A percentile compares a stretch with the other conserved stretches of the same genome.
Conservation (phyloP, 331 rosid genomes). For the Arachis monticola region DNA sequence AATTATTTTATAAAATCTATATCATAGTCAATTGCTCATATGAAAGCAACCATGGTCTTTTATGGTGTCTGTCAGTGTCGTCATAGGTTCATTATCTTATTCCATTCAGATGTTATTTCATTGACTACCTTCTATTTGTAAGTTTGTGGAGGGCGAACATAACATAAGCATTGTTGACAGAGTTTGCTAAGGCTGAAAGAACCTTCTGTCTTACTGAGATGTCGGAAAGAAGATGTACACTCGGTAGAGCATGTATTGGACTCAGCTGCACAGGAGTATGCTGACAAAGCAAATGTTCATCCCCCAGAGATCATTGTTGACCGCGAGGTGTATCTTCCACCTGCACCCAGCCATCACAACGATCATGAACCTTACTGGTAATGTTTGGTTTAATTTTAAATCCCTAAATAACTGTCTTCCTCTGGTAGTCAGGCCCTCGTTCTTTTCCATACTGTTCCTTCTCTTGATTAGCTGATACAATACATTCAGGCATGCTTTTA, state of each 20-base stretch:
- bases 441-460: background rate
- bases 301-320: constrained; percentile 80
- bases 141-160: background rate
- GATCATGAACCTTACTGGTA: constrained; percentile 82
- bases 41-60: background rate
- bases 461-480: constrained; percentile 20
- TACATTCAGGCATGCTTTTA: background rate
- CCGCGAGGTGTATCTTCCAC: constrained; percentile 75
- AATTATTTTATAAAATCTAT: background rate
- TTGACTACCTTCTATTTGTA: background rate
- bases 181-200: constrained; percentile 92
- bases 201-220: constrained; percentile 89
- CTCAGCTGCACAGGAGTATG: constrained; percentile 84
- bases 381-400: background rate
- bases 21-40: constrained; percentile 9
- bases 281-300: constrained; percentile 72
- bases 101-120: constrained; percentile 10
- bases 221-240: constrained; percentile 74
- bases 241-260: constrained; percentile 76
- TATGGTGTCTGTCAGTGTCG: constrained; percentile 3
- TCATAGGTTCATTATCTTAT: constrained; percentile 7
- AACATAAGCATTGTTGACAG: constrained; percentile 53
- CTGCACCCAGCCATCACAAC: constrained; percentile 71
- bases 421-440: constrained; percentile 13
- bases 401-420: constrained; percentile 16